phyloP scores from a whole-genome alignment of 345 rosid species.

The Rhizophora mangle region DNA sequence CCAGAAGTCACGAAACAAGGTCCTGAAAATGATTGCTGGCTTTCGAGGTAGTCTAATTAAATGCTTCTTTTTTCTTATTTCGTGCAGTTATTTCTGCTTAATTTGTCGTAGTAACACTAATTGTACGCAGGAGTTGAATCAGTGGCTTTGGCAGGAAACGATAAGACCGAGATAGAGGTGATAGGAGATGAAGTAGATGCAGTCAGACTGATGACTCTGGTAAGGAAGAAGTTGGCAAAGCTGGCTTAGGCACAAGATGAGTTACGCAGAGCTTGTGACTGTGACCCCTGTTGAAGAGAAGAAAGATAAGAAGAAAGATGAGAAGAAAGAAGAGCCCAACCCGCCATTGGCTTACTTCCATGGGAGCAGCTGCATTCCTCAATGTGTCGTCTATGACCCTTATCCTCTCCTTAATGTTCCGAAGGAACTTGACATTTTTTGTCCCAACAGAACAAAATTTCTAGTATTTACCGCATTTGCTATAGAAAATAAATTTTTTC shows the following conservation, averaged over 20 bases:
- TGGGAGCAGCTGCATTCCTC: not conserved
- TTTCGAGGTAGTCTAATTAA: conserved; percentile 10
- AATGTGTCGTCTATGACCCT: not conserved
- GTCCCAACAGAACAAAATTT: too few species aligned
- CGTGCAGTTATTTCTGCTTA: too few species aligned
- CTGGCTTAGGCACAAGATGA: not conserved
- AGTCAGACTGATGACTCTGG: not conserved
- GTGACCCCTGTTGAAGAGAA: not conserved
- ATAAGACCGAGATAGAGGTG: conserved; percentile 18
- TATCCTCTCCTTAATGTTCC: too few species aligned
- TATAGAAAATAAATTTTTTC: too few species aligned
- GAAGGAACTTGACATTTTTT: too few species aligned
- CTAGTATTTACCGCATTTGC: too few species aligned
- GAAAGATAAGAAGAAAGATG: not conserved
- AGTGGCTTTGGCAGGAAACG: not conserved
- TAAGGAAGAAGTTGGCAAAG: conserved; percentile 9
- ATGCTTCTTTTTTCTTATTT: too few species aligned
- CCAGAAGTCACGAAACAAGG: conserved; percentile 20
- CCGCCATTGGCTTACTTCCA: too few species aligned
- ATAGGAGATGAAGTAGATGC: conserved; percentile 15
- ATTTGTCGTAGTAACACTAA: too few species aligned
- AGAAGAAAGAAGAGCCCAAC: not conserved
- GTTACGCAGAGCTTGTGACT: conserved; percentile 5
- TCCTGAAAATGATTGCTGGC: conserved; percentile 21
- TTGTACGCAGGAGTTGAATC: conserved; percentile 10